These are phyloP conservation scores for Boletus tomentosulus DNA, from an alignment of 768 basidiomycete species.

Conservation along the genomic window DNA sequence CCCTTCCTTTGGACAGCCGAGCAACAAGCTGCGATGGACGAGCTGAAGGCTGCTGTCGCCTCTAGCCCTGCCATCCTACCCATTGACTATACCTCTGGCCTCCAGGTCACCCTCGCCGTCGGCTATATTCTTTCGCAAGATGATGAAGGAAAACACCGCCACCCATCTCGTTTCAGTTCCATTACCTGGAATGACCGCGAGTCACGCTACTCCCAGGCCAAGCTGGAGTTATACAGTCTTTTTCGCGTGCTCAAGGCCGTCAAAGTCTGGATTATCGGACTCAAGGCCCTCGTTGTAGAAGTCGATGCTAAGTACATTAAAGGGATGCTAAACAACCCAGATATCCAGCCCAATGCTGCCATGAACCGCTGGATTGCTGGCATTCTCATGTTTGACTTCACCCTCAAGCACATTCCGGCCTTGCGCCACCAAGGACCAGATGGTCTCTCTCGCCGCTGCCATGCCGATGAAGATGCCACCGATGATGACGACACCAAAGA, in stretches of 20 bases:
- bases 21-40: background rate
- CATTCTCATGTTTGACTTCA: slow-evolving; percentile 31
- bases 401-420: slow-evolving; percentile 28
- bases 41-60: slow-evolving; percentile 19
- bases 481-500: slow-evolving; percentile 15
- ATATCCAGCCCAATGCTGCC: slow-evolving; percentile 29
- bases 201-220: slow-evolving; percentile 15
- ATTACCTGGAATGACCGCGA: slow-evolving; percentile 31
- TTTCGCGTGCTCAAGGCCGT: slow-evolving; percentile 20
- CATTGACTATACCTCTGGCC: slow-evolving; percentile 11
- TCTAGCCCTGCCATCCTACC: slow-evolving; percentile 3
- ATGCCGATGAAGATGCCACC: slow-evolving; percentile 12
- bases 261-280: slow-evolving; percentile 27
- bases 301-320: slow-evolving; percentile 39
- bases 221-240: slow-evolving; percentile 29
- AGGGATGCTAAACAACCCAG: slow-evolving; percentile 36
- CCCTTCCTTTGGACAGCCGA: slow-evolving; percentile 17
- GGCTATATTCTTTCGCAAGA: slow-evolving; percentile 31
- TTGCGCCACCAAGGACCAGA: slow-evolving; percentile 25
- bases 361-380: slow-evolving; percentile 28
- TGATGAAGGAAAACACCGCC: slow-evolving; percentile 7
- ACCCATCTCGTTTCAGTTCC: slow-evolving; percentile 35
- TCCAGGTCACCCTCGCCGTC: slow-evolving; percentile 15
- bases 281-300: slow-evolving; percentile 33
- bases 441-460: slow-evolving; percentile 24